Base-by-base conservation (phyloP, 805 yeast genomes). In the Wilhelminamyces savonicus region DNA sequence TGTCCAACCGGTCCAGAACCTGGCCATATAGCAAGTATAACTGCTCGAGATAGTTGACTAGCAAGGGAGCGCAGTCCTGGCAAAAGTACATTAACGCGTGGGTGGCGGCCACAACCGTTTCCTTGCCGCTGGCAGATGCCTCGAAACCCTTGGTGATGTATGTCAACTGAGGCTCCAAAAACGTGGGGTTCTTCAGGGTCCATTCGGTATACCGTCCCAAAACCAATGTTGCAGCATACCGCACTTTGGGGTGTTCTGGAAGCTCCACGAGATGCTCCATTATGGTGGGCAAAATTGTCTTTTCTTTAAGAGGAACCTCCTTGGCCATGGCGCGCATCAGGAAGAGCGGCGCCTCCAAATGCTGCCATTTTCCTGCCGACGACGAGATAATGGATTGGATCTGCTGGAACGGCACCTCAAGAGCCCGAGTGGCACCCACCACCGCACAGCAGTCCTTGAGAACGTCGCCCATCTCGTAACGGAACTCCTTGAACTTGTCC, bases 381-480 rank as follows among this genome's bases (percentile, higher is more conserved):
- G 9, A 33, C 54, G 48, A 11, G 53, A 56, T 39, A 17, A 59
- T 28, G n/a, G 50, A 31, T 41, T 73, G 74, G 28, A 87, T 71
- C 44, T 69, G 72, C 21, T 61, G 59, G 44, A 77, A 81, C 13
- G 96, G 94, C 31, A 83, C 78, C 14, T 60, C 54, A 21, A 92
- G 63, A 0, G 95, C 86, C 23, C 57, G 62, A 7, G 72, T 59
- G 3, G 94, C 68, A 1, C 97, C 97, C 24, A 85, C 77, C 3
- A 92, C 90, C 2, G 84, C 83, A 44, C 97, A 84, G 62, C 97
- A 87, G 51, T 87, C 95, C 50, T 94, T 94, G 37, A 92, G 62
- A n/a, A 90, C 95, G 53, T 92, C 97, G 22, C 97, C 97, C 83
- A 92, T 84, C 33, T 86, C 95, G 56, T 92, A 92, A 48, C 99